phyloP scores from a whole-genome alignment of 108 stramenopile genomes.

The Schizochytrium sp. region DNA sequence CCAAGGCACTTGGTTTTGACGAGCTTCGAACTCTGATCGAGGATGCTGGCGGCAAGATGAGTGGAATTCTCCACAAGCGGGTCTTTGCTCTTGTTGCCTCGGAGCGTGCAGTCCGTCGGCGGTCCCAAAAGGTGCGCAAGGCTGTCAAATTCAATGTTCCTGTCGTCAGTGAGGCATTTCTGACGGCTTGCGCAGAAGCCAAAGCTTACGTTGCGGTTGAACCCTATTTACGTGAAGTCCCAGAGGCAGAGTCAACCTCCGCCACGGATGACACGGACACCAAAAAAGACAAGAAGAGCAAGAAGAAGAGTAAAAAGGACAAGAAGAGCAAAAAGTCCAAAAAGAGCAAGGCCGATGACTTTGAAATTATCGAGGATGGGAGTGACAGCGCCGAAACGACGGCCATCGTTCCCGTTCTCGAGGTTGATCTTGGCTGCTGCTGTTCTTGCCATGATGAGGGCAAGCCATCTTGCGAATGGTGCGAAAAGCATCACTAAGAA shows the following conservation, averaged over 20 bases:
- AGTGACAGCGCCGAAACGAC: neutral
- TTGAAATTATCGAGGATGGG: neutral
- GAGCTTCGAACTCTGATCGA: neutral
- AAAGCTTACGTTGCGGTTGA: neutral
- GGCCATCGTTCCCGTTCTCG: neutral
- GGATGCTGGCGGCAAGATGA: neutral
- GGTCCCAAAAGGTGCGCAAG: neutral
- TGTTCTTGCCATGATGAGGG: conserved; percentile 7
- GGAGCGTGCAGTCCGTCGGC: neutral
- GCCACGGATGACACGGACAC: neutral
- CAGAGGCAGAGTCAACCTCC: neutral
- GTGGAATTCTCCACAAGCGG: neutral
- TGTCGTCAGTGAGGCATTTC: neutral
- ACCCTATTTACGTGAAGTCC: neutral
- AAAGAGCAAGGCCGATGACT: neutral
- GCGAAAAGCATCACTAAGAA: neutral
- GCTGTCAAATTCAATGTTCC: neutral
- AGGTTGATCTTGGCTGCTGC: conserved; percentile 13
- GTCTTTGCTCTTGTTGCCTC: neutral
- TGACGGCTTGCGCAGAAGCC: neutral
- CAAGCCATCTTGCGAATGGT: neutral
- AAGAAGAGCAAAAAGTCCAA: neutral
- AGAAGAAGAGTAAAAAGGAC: neutral
- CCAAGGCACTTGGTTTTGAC: neutral
- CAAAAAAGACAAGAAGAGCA: neutral